Evolutionary conservation across 2,329 filamentous ascomycete species (phyloP).

Genomic region (Ophiocordyceps robertsii): DNA sequence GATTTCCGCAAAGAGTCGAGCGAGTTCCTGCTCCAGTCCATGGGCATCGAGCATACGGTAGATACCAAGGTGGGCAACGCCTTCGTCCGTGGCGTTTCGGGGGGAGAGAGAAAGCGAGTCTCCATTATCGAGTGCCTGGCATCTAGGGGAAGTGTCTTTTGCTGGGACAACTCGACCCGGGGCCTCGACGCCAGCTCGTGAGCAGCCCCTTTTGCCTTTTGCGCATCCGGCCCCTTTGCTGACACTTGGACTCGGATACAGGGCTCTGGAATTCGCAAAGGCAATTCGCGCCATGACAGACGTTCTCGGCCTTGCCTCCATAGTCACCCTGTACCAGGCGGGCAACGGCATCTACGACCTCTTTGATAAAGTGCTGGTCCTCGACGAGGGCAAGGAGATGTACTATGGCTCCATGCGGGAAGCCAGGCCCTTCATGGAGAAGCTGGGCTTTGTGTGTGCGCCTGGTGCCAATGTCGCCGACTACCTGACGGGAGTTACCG

Average conservation of each 20-base stretch:
- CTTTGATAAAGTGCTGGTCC: constrained; percentile 57
- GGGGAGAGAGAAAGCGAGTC: constrained; percentile 56
- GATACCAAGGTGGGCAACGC: constrained; percentile 57
- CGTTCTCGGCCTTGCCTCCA: constrained; percentile 42
- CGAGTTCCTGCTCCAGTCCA: constrained; percentile 42
- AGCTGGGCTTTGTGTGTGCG: constrained; percentile 47
- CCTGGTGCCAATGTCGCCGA: constrained; percentile 52
- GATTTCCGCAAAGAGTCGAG: constrained; percentile 32
- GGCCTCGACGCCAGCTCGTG: constrained; percentile 51
- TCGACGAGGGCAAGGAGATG: constrained; percentile 52
- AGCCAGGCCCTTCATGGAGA: constrained; percentile 51
- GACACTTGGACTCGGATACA: constrained; percentile 5
- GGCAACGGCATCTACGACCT: constrained; percentile 56
- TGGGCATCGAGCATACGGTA: constrained; percentile 44
- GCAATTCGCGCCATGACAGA: constrained; percentile 52
- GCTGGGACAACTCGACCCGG: constrained; percentile 55
- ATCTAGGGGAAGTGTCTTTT: constrained; percentile 43
- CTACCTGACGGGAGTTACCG: constrained; percentile 51
- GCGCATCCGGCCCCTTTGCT: neutral
- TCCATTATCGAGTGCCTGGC: constrained; percentile 53
- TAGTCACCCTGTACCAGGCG: constrained; percentile 57
- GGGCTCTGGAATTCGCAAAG: constrained; percentile 45
- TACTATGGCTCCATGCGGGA: constrained; percentile 48
- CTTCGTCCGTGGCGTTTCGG: constrained; percentile 51
- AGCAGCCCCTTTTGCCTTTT: constrained; percentile 6